phyloP scores from a whole-genome alignment of 1,284 basidiomycete genomes.

The Ganoderma sinense region DNA sequence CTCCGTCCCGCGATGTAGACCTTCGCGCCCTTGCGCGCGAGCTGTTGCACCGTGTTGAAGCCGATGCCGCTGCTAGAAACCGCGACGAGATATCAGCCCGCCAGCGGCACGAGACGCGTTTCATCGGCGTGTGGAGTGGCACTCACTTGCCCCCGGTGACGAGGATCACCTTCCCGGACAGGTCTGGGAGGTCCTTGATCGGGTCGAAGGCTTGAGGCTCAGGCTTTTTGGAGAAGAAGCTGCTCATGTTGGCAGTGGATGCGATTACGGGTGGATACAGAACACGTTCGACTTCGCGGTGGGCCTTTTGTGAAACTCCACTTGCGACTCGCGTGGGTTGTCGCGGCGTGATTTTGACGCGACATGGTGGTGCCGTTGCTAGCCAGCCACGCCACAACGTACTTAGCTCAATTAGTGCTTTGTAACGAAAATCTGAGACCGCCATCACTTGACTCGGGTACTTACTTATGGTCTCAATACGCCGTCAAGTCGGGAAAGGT shows the following conservation, averaged over 20 bases:
- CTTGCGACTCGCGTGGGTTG: no score
- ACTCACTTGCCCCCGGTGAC: constrained; percentile 52
- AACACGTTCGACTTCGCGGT: background rate
- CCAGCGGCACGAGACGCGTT: background rate
- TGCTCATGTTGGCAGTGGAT: constrained; percentile 12
- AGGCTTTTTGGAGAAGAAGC: constrained; percentile 19
- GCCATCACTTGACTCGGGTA: no score
- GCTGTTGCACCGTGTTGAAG: constrained; percentile 46
- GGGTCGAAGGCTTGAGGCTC: constrained; percentile 32
- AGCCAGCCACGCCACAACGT: no score
- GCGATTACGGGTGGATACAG: background rate
- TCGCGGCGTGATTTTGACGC: no score
- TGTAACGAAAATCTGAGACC: no score
- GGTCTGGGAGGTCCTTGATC: constrained; percentile 42
- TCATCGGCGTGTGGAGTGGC: background rate
- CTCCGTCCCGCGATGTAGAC: constrained; percentile 51
- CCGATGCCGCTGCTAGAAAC: constrained; percentile 47
- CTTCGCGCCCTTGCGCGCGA: constrained; percentile 49
- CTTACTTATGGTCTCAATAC: no score
- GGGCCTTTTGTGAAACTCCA: background rate
- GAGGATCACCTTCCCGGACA: constrained; percentile 48
- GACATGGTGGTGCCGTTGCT: no score
- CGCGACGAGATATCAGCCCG: background rate
- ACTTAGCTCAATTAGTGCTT: no score
- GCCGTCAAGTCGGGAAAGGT: no score